Conservation (phyloP, 176 grass and related monocot genomes). For the Dactylis glomerata region DNA sequence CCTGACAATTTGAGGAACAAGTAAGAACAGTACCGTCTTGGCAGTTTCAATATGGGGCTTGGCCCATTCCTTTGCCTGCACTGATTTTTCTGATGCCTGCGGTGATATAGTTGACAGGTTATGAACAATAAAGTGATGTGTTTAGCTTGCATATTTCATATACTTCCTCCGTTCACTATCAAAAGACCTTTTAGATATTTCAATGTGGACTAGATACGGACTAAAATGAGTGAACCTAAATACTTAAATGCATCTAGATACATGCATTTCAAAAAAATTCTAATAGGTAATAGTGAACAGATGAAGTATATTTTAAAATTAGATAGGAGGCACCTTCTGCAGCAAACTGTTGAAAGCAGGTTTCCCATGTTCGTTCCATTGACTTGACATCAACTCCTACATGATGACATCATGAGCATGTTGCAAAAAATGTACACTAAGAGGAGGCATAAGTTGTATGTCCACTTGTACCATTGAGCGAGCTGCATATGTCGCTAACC, state of each 20-base stretch:
- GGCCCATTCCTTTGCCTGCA: conserved; percentile 66
- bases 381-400: conserved; percentile 58
- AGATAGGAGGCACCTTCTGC: conserved; percentile 52
- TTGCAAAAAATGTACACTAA: conserved; percentile 29
- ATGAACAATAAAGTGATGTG: not conserved
- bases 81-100: conserved; percentile 74
- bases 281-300: too few relatives aligned
- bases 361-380: conserved; percentile 80
- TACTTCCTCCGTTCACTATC: too few relatives aligned
- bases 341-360: conserved; percentile 57
- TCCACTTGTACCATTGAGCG: conserved; percentile 45
- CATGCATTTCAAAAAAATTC: too few relatives aligned
- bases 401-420: conserved; percentile 15
- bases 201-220: too few relatives aligned
- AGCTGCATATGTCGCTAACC: conserved; percentile 54
- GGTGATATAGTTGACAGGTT: conserved; percentile 34
- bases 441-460: conserved; percentile 18
- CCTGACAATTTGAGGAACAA: conserved; percentile 28
- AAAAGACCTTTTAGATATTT: too few relatives aligned
- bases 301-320: not conserved
- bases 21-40: conserved; percentile 31
- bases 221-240: too few relatives aligned
- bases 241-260: too few relatives aligned
- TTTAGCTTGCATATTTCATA: conserved; percentile 23
- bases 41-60: conserved; percentile 67